Evolutionary conservation across 495 filamentous ascomycete genomes (phyloP).

Genomic region (Platismatia glauca): DNA sequence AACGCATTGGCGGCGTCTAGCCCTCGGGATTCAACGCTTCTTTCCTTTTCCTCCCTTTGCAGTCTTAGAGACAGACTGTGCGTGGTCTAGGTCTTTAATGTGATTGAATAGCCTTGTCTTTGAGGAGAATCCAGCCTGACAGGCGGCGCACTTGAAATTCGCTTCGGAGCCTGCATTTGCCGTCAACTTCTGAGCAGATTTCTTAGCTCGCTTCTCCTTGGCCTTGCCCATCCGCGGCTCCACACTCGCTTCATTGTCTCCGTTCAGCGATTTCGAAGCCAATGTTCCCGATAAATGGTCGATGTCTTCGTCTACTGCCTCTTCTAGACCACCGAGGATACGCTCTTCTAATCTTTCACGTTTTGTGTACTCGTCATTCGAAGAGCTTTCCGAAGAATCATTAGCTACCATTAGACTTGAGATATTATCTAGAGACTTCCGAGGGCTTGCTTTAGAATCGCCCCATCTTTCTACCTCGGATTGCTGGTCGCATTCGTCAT

Average conservation of each 20-base stretch:
- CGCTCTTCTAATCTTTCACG: constrained; percentile 38
- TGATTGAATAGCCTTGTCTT: constrained; percentile 67
- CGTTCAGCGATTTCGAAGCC: constrained; percentile 21
- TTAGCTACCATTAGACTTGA: background rate
- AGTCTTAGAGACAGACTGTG: constrained; percentile 36
- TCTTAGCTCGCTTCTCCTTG: constrained; percentile 78
- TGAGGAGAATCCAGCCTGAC: constrained; percentile 53
- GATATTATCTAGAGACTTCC: background rate
- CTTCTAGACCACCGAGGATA: constrained; percentile 4
- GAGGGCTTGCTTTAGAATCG: background rate
- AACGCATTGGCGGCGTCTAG: too few relatives aligned
- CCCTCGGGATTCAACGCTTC: constrained; percentile 21
- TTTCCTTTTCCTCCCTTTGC: constrained; percentile 29
- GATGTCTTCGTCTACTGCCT: background rate
- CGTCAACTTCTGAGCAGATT: constrained; percentile 52
- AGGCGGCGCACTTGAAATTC: constrained; percentile 48
- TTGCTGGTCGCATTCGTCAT: background rate
- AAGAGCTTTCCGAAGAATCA: background rate
- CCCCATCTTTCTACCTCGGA: background rate
- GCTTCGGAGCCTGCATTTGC: constrained; percentile 10
- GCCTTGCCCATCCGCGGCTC: constrained; percentile 68
- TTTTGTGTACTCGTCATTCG: constrained; percentile 40
- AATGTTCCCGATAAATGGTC: constrained; percentile 23
- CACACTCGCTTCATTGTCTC: constrained; percentile 21
- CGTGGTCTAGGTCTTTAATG: constrained; percentile 55